These are phyloP conservation scores for Ensete glaucum DNA, from an alignment of 176 grass and related monocot genomes.

Conservation along the genomic window DNA sequence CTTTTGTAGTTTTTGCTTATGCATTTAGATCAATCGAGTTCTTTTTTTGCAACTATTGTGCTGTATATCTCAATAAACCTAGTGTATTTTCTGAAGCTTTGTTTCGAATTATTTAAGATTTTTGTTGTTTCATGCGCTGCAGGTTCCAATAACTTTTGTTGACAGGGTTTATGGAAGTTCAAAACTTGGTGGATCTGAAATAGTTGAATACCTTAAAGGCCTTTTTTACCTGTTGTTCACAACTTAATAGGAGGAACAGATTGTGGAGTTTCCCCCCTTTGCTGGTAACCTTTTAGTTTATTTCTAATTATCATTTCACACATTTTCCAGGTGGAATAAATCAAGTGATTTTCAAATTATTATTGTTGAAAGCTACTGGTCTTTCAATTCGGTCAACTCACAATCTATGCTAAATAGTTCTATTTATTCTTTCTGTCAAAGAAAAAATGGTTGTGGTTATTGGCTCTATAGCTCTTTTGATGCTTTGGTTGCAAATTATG, in stretches of 20 bases:
- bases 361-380: not conserved
- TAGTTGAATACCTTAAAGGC: slow-evolving; percentile 89
- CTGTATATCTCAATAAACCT: not conserved
- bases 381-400: too few relatives aligned
- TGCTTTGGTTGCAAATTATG: too few relatives aligned
- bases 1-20: not conserved
- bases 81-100: slow-evolving; percentile 10
- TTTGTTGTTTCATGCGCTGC: slow-evolving; percentile 13
- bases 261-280: not conserved
- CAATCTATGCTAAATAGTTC: too few relatives aligned
- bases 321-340: not conserved
- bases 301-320: not conserved
- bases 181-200: slow-evolving; percentile 96
- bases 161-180: slow-evolving; percentile 90
- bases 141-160: slow-evolving; percentile 96
- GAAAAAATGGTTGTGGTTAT: too few relatives aligned
- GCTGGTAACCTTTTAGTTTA: not conserved
- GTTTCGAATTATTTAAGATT: not conserved
- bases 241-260: slow-evolving; percentile 28
- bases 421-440: too few relatives aligned
- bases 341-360: not conserved
- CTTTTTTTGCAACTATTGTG: not conserved
- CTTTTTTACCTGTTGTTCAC: slow-evolving; percentile 74
- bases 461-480: too few relatives aligned
- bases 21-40: slow-evolving; percentile 10